Percentiles rank a stretch among this genome's conserved stretches.
phyloP scores from a whole-genome alignment of 129 eudicot genomes.

The Flaveria robusta region DNA sequence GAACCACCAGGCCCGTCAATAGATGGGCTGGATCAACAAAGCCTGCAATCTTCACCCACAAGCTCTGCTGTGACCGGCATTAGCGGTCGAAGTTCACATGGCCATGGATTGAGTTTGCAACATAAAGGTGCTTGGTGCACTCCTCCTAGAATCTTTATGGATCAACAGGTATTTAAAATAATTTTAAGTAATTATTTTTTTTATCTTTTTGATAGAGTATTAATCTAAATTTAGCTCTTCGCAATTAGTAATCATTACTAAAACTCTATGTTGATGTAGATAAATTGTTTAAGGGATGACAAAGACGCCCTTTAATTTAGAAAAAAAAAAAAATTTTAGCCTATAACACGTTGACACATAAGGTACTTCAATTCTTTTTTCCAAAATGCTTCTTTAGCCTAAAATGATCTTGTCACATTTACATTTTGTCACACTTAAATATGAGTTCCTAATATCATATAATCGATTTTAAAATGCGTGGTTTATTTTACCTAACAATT shows the following conservation, averaged over 20 bases:
- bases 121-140: conserved; percentile 97
- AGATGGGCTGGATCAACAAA: conserved; percentile 68
- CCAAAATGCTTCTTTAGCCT: background rate
- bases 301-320: background rate
- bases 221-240: background rate
- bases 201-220: background rate
- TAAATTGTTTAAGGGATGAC: conserved; percentile 8
- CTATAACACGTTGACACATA: background rate
- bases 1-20: conserved; percentile 63
- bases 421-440: background rate
- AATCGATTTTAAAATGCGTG: background rate
- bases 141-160: conserved; percentile 93
- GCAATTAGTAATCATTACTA: background rate
- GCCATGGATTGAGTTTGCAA: conserved; percentile 59
- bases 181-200: background rate
- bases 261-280: background rate
- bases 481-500: background rate
- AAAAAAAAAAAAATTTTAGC: background rate
- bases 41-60: conserved; percentile 66
- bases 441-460: background rate
- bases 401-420: background rate
- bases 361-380: background rate
- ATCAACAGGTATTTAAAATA: conserved; percentile 66
- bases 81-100: conserved; percentile 93
- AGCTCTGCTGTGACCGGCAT: conserved; percentile 83